Base-by-base conservation (phyloP, 2,329 filamentous ascomycete genomes). In the Aulographum hederae region DNA sequence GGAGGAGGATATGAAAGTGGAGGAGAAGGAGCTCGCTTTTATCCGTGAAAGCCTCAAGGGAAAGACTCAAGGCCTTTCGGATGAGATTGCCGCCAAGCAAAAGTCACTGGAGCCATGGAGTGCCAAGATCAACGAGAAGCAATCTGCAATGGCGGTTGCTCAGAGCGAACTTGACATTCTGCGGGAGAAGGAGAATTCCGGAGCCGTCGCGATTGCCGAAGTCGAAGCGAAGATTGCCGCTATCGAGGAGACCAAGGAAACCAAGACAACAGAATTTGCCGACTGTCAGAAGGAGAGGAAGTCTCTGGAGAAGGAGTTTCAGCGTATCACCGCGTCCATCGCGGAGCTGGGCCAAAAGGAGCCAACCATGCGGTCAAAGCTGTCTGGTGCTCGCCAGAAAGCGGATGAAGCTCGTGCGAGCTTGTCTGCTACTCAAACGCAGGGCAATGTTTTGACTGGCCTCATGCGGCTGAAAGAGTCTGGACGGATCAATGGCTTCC, bases 21-120 rank as follows among this genome's bases (percentile, higher is more conserved):
- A 94, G 46, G 86, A 95, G 50, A 67, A 73, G 27, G 78, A 93
- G 48, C 69, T 98, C 14, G 63, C 72, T 18, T 65, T 58, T n/a
- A 89, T 98, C 40, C 74, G 86, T 34, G 82, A 93, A 15, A 72
- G 69, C 37, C 63, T 98, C 5, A 93, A 93, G 47, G 86, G 86
- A 45, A 98, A 98, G 58, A 98, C 89, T 0, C 85, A 95, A 50
- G 78, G 73, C 5, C 78, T 94, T 38, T 95, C 86, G 0, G 84
- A 98, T 43, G 68, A 94, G 46, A 95, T 98, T 42, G 74, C 84
- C 0, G 67, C 65, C 4, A 94, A 93, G 56, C 89, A 98, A 47
- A 94, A 91, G 55, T 77, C 81, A 1, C 63, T 98, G 8, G 86
- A 95, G 54, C 89, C 89, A 0, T 98, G 89, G 89, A 85, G 78